Evolutionary conservation across 768 basidiomycete species (phyloP), one percentile per base, ranked within the genome.

Genomic region (Candolleomyces efflorescens): DNA sequence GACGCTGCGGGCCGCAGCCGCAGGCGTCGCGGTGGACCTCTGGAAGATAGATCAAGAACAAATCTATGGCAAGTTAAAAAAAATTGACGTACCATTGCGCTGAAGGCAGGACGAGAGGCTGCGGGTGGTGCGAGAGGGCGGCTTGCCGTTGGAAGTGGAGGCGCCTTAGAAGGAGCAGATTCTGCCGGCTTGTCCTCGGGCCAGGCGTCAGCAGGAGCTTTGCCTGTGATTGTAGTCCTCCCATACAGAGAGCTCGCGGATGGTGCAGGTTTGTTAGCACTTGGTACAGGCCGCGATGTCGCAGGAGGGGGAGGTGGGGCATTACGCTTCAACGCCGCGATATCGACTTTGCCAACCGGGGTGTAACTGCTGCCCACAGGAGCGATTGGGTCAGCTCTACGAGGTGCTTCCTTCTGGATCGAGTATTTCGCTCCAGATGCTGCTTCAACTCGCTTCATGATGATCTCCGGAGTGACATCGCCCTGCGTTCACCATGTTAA

Each of bases 351-450:
- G 17, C 91, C 91, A 18, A 92, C 76, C 5, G 91, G 92, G 2
- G 77, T 85, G 70, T 92, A 92, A 63, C 69, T 84, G 0, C 88
- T 85, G 10, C 91, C 89, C 3, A 89, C 89, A 17, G 93, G 90
- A 0, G 87, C 82, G 62, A 95, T 94, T 4, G 90, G 89, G 61
- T 92, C 89, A 54, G 78, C 78, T 64, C 81, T 86, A 57, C 88
- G 84, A 0, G 88, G 69, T n/a, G 77, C 71, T 64, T 94, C 91
- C 50, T 87, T 86, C 65, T 94, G 93, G 0, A 84, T 78, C 3
- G 90, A 89, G 71, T 98, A 98, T 64, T 84, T 92, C 0, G 92
- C 84, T n/a, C 94, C 94, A 12, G 91, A 94, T 10, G 92, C 88
- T 17, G 88, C 86, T 75, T 88, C 87, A n/a, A 96, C 84, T 45